Evolutionary conservation across 176 grass and related monocot genomes (phyloP), one percentile per base, ranked within the genome.

Genomic region (Zea luxurians): DNA sequence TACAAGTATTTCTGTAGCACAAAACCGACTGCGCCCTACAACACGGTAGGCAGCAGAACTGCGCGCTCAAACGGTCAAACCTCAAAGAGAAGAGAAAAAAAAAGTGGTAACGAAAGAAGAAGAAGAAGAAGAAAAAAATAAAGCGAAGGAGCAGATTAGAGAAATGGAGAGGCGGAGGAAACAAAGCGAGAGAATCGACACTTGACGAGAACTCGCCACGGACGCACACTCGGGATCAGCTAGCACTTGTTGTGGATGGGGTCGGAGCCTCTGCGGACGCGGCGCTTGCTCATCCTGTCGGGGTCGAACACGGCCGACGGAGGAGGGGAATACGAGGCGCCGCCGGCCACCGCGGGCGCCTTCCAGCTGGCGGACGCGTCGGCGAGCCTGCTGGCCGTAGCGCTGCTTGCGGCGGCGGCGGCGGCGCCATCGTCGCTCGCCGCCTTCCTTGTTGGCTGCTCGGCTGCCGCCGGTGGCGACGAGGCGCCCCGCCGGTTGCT

Each of bases 241-340:
- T 4, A 54, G 54, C 54, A 87, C 78, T 91, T 91, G 77, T 91
- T 91, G 81, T 91, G 89, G 69, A 91, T 91, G 44, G 89, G 89
- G 35, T 91, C 89, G 10, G 89, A 87, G 27, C 89, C 89, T 84
- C 89, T 42, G 61, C 89, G 77, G 61, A 84, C 89, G 10, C 89
- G 85, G 40, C 89, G 85, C 66, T 91, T 87, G 85, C 89, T 91
- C 89, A 91, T 87, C 72, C 89, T 54, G 48, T 87, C 85, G 37
- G 89, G 73, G 63, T 91, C 85, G 78, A 91, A 89, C 73, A 89
- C 73, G 67, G 73, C 78, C 20, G 83, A 80, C 6, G 89, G 34
- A 43, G 89, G 34, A 43, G 88, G 77, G 15, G 88, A 62, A 8
- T 2, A 40, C 38, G 9, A 40, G 13, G 49, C 40, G 35, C 72